These are phyloP conservation scores for Arthromyces matolae DNA, from an alignment of 768 basidiomycete species.

Conservation along the genomic window DNA sequence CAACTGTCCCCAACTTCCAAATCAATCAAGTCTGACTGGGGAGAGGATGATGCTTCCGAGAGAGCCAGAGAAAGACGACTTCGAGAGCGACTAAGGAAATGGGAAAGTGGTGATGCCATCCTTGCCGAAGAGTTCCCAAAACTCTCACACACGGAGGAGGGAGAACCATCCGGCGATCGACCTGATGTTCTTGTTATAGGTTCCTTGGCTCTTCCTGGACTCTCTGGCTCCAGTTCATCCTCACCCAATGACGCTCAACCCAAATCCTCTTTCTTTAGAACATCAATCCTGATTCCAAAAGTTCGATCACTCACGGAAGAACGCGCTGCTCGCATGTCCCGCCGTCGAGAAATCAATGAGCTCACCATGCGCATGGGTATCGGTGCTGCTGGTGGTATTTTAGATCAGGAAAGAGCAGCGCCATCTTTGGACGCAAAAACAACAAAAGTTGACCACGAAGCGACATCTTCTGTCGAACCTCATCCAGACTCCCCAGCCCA, in stretches of 20 bases:
- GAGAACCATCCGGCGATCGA: constrained; percentile 31
- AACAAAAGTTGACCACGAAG: neutral
- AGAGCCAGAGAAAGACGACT: constrained; percentile 70
- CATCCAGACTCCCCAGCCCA: too few species aligned
- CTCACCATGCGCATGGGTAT: constrained; percentile 82
- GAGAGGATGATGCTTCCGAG: constrained; percentile 63
- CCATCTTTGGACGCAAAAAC: constrained; percentile 11
- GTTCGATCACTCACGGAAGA: constrained; percentile 54
- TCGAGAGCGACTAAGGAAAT: constrained; percentile 64
- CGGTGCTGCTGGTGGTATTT: constrained; percentile 65
- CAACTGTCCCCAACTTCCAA: constrained; percentile 29
- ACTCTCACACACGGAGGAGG: constrained; percentile 39
- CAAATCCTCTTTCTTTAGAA: constrained; percentile 54
- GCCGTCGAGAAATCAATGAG: constrained; percentile 76
- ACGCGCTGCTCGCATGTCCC: constrained; percentile 49
- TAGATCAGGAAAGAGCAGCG: constrained; percentile 40
- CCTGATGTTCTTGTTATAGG: constrained; percentile 53
- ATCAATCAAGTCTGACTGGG: constrained; percentile 49
- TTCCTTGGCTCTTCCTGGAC: constrained; percentile 29
- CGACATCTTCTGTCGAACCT: too few species aligned
- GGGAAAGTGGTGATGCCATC: constrained; percentile 62
- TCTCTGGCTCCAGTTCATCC: constrained; percentile 28
- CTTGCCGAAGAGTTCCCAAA: constrained; percentile 64
- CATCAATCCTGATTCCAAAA: constrained; percentile 65
- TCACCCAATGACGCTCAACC: constrained; percentile 19